Conservation (phyloP, 352 stramenopile genomes). For the Phytophthora ohioensis region DNA sequence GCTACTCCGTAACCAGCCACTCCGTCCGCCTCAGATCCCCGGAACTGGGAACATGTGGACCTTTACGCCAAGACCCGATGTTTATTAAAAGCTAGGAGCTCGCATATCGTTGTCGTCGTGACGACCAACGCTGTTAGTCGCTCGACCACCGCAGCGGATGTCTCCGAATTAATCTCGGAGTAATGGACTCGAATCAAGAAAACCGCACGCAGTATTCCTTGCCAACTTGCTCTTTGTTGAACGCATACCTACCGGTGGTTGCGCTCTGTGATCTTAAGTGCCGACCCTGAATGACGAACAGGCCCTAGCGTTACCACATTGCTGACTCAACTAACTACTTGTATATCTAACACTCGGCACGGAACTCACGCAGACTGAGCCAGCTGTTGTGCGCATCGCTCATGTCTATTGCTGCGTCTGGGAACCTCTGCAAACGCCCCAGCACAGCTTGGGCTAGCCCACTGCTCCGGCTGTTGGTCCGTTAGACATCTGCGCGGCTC, state of each 20-base stretch:
- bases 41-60: no score
- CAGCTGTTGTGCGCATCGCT: neutral
- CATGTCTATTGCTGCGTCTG: neutral
- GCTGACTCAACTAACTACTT: no score
- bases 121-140: slow-evolving; percentile 4
- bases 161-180: no score
- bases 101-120: slow-evolving; percentile 3
- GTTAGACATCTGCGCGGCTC: neutral
- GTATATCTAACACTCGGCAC: no score
- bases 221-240: no score
- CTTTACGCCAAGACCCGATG: slow-evolving; percentile 20
- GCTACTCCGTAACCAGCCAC: no score
- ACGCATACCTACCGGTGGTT: no score
- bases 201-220: neutral
- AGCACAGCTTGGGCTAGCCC: neutral
- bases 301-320: no score
- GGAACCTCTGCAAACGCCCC: neutral
- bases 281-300: no score
- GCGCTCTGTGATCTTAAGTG: no score
- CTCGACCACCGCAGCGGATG: slow-evolving; percentile 4
- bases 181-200: no score
- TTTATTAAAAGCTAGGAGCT: neutral
- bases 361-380: neutral
- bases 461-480: neutral
- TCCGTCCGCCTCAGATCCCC: no score